phyloP scores from a whole-genome alignment of 2,329 filamentous ascomycete genomes.

The Fusarium sp. region DNA sequence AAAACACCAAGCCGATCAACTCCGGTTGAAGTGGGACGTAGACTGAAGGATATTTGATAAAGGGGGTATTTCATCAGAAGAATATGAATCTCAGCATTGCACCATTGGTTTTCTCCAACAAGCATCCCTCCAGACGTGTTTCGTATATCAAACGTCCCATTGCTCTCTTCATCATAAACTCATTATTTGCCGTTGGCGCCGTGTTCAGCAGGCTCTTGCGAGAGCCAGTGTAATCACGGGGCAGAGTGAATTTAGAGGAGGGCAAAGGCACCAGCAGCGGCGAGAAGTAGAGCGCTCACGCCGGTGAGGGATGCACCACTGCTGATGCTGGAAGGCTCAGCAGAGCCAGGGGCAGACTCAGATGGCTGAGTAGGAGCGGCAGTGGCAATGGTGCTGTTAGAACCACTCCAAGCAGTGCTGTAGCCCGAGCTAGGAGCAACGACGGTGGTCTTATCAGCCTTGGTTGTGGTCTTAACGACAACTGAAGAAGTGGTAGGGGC shows the following conservation, averaged over 20 bases:
- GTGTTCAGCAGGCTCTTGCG: constrained; percentile 11
- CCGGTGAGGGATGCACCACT: constrained; percentile 49
- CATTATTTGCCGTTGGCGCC: constrained; percentile 48
- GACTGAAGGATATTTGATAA: constrained; percentile 41
- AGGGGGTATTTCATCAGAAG: constrained; percentile 43
- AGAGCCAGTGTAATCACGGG: constrained; percentile 39
- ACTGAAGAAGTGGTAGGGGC: constrained; percentile 41
- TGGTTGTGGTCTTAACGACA: constrained; percentile 36
- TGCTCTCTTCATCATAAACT: constrained; percentile 46
- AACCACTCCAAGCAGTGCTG: constrained; percentile 47
- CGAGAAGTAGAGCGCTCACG: constrained; percentile 52
- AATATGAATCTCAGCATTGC: constrained; percentile 43
- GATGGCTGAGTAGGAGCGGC: constrained; percentile 44
- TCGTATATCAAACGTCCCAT: constrained; percentile 24
- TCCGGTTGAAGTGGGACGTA: constrained; percentile 35
- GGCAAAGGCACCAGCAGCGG: constrained; percentile 51
- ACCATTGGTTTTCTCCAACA: constrained; percentile 26
- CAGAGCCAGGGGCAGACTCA: constrained; percentile 29
- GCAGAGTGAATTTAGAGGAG: constrained; percentile 50
- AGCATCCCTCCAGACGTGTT: constrained; percentile 15
- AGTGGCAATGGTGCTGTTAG: constrained; percentile 49
- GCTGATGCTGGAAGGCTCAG: constrained; percentile 38
- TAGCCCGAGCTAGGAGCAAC: constrained; percentile 42
- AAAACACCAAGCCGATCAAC: constrained; percentile 47
- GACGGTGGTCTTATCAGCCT: constrained; percentile 45